Conservation (phyloP, 78 protist genomes). For the Protostelium mycophagum region DNA sequence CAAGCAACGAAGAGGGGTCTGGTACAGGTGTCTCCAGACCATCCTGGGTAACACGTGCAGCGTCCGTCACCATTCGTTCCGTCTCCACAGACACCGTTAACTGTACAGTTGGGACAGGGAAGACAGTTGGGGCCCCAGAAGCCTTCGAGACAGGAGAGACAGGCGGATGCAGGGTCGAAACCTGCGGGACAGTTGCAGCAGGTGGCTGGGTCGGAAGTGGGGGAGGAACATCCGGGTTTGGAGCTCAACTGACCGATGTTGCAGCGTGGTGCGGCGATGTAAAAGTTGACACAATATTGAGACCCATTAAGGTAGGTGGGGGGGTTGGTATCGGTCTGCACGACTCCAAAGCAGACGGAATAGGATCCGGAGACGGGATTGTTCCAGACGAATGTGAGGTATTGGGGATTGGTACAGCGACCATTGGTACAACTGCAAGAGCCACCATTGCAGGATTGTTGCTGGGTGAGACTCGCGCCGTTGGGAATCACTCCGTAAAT, state of each 20-base stretch:
- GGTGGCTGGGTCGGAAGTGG: neutral
- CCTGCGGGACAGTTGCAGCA: conserved; percentile 11
- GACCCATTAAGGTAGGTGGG: neutral
- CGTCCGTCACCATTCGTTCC: conserved; percentile 33
- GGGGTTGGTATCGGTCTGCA: neutral
- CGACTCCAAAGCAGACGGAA: neutral
- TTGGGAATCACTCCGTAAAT: neutral
- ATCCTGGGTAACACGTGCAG: conserved; percentile 35
- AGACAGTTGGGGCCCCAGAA: conserved; percentile 19
- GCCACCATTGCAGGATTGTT: neutral
- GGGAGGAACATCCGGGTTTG: neutral
- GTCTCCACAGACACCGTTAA: conserved; percentile 8
- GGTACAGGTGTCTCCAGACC: conserved; percentile 14
- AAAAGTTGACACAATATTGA: neutral
- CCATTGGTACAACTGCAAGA: neutral
- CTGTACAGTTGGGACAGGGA: conserved; percentile 3
- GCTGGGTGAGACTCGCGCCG: neutral
- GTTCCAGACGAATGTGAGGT: neutral
- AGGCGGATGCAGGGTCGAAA: conserved; percentile 22
- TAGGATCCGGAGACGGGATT: neutral
- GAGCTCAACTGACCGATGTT: neutral
- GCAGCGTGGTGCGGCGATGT: neutral
- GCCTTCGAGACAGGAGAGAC: conserved; percentile 18
- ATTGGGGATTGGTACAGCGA: neutral
- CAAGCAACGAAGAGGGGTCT: neutral